Evolutionary conservation across 441 rosid genomes (phyloP), one percentile per base, ranked within the genome.

Genomic region (Populus tomentosa): DNA sequence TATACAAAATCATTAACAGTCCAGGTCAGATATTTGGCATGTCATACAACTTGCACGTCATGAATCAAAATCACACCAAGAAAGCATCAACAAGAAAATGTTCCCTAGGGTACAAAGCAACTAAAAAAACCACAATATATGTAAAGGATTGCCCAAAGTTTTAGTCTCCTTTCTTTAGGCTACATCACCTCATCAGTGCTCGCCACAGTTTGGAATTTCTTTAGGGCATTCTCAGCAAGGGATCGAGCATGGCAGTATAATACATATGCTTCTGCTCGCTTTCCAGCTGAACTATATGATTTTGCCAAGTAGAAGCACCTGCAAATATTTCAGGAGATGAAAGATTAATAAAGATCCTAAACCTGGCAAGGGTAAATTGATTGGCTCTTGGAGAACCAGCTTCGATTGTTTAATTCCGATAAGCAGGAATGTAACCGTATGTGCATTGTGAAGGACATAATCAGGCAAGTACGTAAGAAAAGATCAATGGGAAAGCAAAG

Each of bases 291-390:
- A 83, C 98, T 90, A 83, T 90, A 90, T 16, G 98, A 94, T 79
- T 82, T 89, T 63, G 97, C 98, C 84, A 97, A 84, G 86, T 90
- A 94, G 85, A 94, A 96, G 85, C 98, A 96, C 89, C 98, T 94
- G 91, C 73, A 33, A 79, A 82, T 64, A 68, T 70, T 64, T 67
- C 69, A 36, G 78, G 67, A 24, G 63, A 69, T 35, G 74, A 11
- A 38, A 70, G 21, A 79, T 79, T 53, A 73, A 76, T 53, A 73
- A 76, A 50, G 38, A 64, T 2, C 20, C 10, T 59, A 72, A 69
- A 71, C 16, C 33, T 7, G 23, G 24, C 65, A 35, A 30, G 36
- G 20, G 10, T 21, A 67, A 14, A 59, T 65, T 65, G 28, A 42
- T 46, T 33, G 35, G 26, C 64, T 72, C 26, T 59, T 3, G 4